These are phyloP conservation scores for Ustulina deusta DNA, from an alignment of 2,329 filamentous ascomycete genomes.

Conservation along the genomic window DNA sequence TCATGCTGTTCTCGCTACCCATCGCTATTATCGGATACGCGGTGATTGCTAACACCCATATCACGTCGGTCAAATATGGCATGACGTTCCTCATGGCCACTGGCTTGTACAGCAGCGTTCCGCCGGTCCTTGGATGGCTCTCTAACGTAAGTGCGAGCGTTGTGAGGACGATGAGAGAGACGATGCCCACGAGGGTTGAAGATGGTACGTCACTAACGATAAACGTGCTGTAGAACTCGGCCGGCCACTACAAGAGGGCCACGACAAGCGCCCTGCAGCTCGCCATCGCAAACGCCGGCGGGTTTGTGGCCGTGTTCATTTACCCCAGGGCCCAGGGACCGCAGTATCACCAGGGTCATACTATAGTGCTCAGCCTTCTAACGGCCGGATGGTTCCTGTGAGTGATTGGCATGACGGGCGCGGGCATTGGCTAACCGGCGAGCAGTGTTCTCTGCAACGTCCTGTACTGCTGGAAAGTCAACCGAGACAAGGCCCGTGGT, in stretches of 20 bases:
- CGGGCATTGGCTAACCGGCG: slow-evolving; percentile 36
- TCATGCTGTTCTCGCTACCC: slow-evolving; percentile 73
- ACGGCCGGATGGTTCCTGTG: slow-evolving; percentile 74
- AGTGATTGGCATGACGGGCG: slow-evolving; percentile 51
- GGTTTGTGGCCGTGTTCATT: slow-evolving; percentile 73
- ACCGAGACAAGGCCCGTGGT: slow-evolving; percentile 69
- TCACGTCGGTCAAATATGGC: slow-evolving; percentile 67
- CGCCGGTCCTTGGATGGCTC: slow-evolving; percentile 73
- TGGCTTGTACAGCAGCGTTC: slow-evolving; percentile 72
- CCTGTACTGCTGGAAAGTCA: slow-evolving; percentile 72
- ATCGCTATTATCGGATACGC: slow-evolving; percentile 75
- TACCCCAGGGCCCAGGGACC: slow-evolving; percentile 69
- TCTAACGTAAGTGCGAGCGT: slow-evolving; percentile 59
- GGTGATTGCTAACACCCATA: slow-evolving; percentile 69
- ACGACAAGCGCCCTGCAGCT: slow-evolving; percentile 75
- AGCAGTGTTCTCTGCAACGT: slow-evolving; percentile 69
- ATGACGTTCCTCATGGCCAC: slow-evolving; percentile 77
- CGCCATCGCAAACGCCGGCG: slow-evolving; percentile 74
- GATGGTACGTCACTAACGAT: background rate
- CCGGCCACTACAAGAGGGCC: slow-evolving; percentile 76
- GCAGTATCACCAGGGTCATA: slow-evolving; percentile 71
- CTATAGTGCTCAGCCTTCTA: slow-evolving; percentile 69
- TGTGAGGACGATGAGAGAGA: too few relatives aligned
- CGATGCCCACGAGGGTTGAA: background rate
- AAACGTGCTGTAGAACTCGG: slow-evolving; percentile 61